Conservation (phyloP, 1,139 yeast genomes). For the Candida gigantensis region DNA sequence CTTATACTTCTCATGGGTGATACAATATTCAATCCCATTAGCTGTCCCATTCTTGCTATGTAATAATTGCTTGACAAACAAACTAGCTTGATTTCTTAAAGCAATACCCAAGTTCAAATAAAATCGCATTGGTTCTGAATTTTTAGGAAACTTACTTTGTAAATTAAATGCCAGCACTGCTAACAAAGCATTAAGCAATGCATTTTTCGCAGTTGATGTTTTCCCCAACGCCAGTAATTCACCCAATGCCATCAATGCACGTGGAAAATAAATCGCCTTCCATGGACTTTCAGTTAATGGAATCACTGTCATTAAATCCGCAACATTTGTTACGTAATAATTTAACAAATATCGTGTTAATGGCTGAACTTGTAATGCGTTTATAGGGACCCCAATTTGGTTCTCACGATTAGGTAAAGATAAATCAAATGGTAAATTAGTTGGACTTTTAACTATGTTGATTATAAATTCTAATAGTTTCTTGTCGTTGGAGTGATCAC, state of each 20-base stretch:
- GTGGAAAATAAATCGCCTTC: conserved; percentile 80
- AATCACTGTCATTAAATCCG: conserved; percentile 85
- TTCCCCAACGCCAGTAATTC: conserved; percentile 74
- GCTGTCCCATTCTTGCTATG: conserved; percentile 33
- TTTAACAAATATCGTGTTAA: conserved; percentile 68
- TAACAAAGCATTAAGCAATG: conserved; percentile 72
- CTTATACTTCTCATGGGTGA: conserved; percentile 70
- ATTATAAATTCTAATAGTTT: conserved; percentile 47
- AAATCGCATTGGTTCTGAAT: conserved; percentile 64
- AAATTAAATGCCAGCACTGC: conserved; percentile 84
- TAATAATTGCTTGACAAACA: conserved; percentile 55
- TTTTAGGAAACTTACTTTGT: conserved; percentile 66
- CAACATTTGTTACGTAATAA: conserved; percentile 77
- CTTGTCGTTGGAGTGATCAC: conserved; percentile 34
- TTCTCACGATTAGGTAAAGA: conserved; percentile 20
- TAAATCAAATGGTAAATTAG: conserved; percentile 39
- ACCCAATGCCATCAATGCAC: conserved; percentile 80
- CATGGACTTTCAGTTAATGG: conserved; percentile 83
- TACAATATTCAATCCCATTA: conserved; percentile 50
- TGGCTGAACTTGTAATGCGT: conserved; percentile 66
- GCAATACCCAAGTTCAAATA: conserved; percentile 73
- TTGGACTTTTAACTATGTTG: conserved; percentile 50
- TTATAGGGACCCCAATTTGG: conserved; percentile 52
- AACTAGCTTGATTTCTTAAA: conserved; percentile 72
- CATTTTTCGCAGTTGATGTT: conserved; percentile 76